Evolutionary conservation across 208 protist genomes (phyloP), one percentile per base, ranked within the genome.

Genomic region (Acanthamoeba healyi): DNA sequence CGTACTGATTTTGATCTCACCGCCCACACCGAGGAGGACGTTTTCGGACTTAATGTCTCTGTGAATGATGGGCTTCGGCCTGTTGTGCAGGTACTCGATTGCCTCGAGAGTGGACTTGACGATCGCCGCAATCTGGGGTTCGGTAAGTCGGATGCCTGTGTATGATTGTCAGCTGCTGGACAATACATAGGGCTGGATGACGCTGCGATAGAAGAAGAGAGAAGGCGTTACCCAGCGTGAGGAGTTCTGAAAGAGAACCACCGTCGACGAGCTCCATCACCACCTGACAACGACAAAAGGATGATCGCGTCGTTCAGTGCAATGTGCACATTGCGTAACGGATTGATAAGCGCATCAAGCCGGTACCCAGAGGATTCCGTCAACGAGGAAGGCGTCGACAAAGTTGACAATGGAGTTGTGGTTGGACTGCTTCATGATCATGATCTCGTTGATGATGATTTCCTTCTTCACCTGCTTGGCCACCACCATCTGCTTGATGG

Each of bases 391-490:
- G 38, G 32, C 38, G n/a, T 90, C 82, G 44, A 90, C 82, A 65
- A 49, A 90, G 42, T 70, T 91, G 84, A 91, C 84, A 29, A 91
- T 91, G 34, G 54, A 6, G 42, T 2, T 10, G 34, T 91, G 84
- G 12, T 5, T 61, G 9, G 54, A 72, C n/a, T 70, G 49, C 38
- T 91, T 91, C 84, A 91, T 91, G 22, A 91, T 91, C 56, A 72
- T 91, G 84, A 91, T 91, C 56, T 91, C 84, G 42, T 91, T 91
- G 84, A 91, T 91, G 58, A 91, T 91, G 56, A 91, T 91, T n/a
- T 91, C 84, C 38, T 91, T 61, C 84, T 91, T 91, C 6, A 91
- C 84, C 54, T 91, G 84, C 36, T 91, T 63, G 54, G 84, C 84
- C 38, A 91, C 42, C 36, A 91, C 56, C 84, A 91, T 91, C 34